Conservation (phyloP, 2,329 filamentous ascomycete species). For the Cladosporium halotolerans region DNA sequence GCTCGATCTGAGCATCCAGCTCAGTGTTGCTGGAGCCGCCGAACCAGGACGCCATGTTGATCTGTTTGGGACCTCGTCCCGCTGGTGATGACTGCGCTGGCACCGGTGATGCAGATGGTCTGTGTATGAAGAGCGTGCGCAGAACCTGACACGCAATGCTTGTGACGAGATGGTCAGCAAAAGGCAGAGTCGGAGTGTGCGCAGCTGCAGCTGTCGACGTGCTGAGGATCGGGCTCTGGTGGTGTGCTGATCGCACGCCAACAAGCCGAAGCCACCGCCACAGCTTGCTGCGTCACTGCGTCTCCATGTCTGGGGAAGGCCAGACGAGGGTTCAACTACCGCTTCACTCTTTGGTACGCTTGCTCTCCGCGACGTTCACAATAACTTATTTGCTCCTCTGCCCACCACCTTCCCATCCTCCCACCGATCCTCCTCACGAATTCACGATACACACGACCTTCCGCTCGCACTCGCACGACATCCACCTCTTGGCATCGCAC, state of each 20-base stretch:
- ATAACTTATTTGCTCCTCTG: background rate
- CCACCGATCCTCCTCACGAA: background rate
- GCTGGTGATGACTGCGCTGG: background rate
- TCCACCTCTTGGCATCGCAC: background rate
- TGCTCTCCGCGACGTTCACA: no score
- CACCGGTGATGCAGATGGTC: background rate
- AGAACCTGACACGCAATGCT: no score
- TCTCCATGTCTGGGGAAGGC: background rate
- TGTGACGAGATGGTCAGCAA: no score
- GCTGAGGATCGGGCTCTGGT: background rate
- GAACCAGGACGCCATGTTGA: slow-evolving; percentile 93
- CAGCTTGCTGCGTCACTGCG: background rate
- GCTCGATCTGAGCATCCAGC: slow-evolving; percentile 95
- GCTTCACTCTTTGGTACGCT: background rate
- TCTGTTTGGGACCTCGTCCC: background rate
- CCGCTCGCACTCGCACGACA: background rate
- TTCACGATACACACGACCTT: background rate
- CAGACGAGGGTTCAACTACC: background rate
- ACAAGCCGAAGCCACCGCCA: background rate
- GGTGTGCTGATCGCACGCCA: no score
- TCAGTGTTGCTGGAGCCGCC: slow-evolving; percentile 68
- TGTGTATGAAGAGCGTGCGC: no score
- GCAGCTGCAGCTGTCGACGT: background rate
- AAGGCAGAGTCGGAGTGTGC: no score
- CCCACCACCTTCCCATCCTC: background rate